These are phyloP conservation scores for Suillus subaureus DNA, from an alignment of 768 basidiomycete genomes.

Conservation along the genomic window DNA sequence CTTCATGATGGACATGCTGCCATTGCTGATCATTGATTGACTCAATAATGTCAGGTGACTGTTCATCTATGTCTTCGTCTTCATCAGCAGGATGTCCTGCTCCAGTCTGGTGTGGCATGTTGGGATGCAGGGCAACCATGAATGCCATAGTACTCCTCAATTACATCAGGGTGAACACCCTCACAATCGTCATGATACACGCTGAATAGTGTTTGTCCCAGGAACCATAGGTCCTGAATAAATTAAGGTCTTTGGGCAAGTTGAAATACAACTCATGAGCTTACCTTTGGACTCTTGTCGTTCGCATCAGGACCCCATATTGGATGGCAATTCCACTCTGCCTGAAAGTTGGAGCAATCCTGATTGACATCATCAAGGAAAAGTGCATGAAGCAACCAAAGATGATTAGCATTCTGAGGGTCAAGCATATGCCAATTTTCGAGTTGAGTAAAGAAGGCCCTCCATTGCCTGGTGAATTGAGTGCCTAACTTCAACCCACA, in stretches of 20 bases:
- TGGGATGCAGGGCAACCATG: not conserved
- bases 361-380: constrained; percentile 27
- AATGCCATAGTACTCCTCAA: constrained; percentile 19
- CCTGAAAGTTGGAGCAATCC: constrained; percentile 1
- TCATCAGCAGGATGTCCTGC: constrained; percentile 13
- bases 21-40: not conserved
- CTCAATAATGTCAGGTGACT: not conserved
- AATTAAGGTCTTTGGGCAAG: no score
- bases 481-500: constrained; percentile 47
- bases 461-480: constrained; percentile 41
- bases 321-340: constrained; percentile 38
- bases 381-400: constrained; percentile 44
- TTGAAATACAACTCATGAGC: not conserved
- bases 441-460: constrained; percentile 41
- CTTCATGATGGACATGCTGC: constrained; percentile 8
- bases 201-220: constrained; percentile 17
- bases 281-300: constrained; percentile 24
- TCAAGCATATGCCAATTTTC: constrained; percentile 40
- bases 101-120: constrained; percentile 8
- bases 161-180: constrained; percentile 18
- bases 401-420: constrained; percentile 30
- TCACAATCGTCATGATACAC: constrained; percentile 19
- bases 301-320: constrained; percentile 28
- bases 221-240: constrained; percentile 14
- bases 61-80: not conserved